These are phyloP conservation scores for Xylariaceae sp. DNA, from an alignment of 2,329 filamentous ascomycete species.

Conservation along the genomic window DNA sequence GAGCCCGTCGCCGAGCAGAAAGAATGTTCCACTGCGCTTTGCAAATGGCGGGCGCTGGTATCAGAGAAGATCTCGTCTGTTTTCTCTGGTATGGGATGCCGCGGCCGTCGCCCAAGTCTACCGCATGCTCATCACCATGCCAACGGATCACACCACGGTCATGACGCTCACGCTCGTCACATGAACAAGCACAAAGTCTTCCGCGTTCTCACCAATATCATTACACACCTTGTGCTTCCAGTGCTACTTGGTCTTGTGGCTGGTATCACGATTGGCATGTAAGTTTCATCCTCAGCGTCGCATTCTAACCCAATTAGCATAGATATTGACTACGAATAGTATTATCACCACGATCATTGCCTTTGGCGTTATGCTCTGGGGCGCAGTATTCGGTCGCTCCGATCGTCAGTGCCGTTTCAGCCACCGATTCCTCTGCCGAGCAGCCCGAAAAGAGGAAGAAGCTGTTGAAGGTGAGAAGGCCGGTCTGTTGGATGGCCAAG, in stretches of 20 bases:
- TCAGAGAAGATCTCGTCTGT: slow-evolving; percentile 40
- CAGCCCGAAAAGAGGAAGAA: slow-evolving; percentile 38
- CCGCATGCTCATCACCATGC: slow-evolving; percentile 16
- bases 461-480: slow-evolving; percentile 47
- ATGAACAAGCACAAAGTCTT: slow-evolving; percentile 39
- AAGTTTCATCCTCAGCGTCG: slow-evolving; percentile 31
- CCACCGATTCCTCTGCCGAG: slow-evolving; percentile 34
- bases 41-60: slow-evolving; percentile 52
- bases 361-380: slow-evolving; percentile 46
- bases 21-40: slow-evolving; percentile 43
- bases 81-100: slow-evolving; percentile 36
- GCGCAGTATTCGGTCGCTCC: slow-evolving; percentile 48
- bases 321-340: slow-evolving; percentile 36
- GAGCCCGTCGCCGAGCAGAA: slow-evolving; percentile 32
- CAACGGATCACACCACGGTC: slow-evolving; percentile 12
- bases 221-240: slow-evolving; percentile 62
- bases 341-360: slow-evolving; percentile 59
- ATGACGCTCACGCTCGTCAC: slow-evolving; percentile 2
- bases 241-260: slow-evolving; percentile 65
- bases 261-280: slow-evolving; percentile 64
- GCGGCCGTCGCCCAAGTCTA: slow-evolving; percentile 15
- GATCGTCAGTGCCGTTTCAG: slow-evolving; percentile 33
- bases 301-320: neutral
- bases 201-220: slow-evolving; percentile 51
- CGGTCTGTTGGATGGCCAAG: slow-evolving; percentile 43